A percentile compares a stretch with the other conserved stretches of the same genome.
These are phyloP conservation scores for Umbelopsis ramanniana DNA, from an alignment of 192 early-diverging fungal genomes.

Conservation along the genomic window DNA sequence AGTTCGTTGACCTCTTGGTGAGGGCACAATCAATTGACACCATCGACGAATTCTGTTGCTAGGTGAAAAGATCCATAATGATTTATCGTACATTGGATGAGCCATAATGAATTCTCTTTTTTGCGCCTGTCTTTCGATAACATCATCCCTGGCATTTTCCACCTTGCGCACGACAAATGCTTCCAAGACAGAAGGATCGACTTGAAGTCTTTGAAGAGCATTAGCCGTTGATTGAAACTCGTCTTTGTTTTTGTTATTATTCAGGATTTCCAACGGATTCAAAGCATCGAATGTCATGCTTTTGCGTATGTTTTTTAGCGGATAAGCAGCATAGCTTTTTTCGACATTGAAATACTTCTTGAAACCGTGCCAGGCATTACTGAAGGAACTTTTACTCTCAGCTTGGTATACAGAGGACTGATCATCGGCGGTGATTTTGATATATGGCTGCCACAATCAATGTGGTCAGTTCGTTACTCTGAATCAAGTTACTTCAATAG, in stretches of 20 bases:
- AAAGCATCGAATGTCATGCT: conserved; percentile 28
- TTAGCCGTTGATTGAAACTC: conserved; percentile 16
- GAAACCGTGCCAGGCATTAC: neutral
- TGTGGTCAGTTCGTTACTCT: neutral
- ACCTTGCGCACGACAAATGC: conserved; percentile 22
- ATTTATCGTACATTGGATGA: conserved; percentile 55
- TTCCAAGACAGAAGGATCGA: conserved; percentile 32
- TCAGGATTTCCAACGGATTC: conserved; percentile 28
- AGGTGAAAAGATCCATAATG: conserved; percentile 56
- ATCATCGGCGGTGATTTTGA: neutral
- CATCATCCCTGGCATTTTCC: conserved; percentile 35
- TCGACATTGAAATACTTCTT: neutral
- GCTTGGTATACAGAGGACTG: conserved; percentile 9
- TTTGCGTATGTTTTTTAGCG: neutral
- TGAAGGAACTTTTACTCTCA: neutral
- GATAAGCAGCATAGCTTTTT: neutral
- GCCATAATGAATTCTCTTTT: conserved; percentile 46
- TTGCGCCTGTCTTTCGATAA: conserved; percentile 44
- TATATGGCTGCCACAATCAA: neutral
- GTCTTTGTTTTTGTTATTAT: neutral
- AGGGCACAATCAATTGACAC: conserved; percentile 54
- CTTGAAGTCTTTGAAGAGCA: conserved; percentile 24
- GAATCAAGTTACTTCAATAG: neutral
- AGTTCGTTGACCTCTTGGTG: conserved; percentile 51
- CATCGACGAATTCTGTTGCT: conserved; percentile 47